These are phyloP conservation scores for Aquilaria malaccensis DNA, from an alignment of 345 rosid genomes.

Conservation along the genomic window DNA sequence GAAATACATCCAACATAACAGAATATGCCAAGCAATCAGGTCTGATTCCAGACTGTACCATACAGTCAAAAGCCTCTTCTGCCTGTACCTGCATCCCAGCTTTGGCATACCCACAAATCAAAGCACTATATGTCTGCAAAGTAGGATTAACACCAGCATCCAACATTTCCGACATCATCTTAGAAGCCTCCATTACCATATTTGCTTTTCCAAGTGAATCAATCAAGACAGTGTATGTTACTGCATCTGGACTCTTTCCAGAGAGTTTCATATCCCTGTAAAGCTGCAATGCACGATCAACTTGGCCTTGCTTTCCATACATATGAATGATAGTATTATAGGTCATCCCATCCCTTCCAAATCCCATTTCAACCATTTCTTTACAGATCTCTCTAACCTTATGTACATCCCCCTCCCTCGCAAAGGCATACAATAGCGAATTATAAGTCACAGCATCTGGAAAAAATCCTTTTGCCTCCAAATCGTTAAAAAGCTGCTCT, in stretches of 20 bases:
- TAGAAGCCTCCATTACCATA: constrained; percentile 63
- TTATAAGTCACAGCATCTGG: constrained; percentile 91
- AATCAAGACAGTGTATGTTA: constrained; percentile 86
- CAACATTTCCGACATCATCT: constrained; percentile 89
- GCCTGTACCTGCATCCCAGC: constrained; percentile 79
- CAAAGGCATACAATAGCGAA: constrained; percentile 92
- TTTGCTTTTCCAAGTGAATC: constrained; percentile 89
- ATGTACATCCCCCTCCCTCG: constrained; percentile 69
- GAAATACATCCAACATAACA: constrained; percentile 74
- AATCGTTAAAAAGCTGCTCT: constrained; percentile 58
- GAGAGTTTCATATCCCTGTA: constrained; percentile 77
- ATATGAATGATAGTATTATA: constrained; percentile 90
- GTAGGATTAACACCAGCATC: constrained; percentile 76
- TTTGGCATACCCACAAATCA: constrained; percentile 93
- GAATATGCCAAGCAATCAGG: constrained; percentile 85
- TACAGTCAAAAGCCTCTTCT: constrained; percentile 66
- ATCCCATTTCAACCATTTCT: constrained; percentile 74
- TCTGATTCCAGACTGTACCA: constrained; percentile 68
- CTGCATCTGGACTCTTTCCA: constrained; percentile 70
- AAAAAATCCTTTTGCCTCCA: constrained; percentile 67
- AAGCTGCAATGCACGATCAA: constrained; percentile 65
- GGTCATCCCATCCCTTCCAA: constrained; percentile 81
- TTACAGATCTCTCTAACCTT: constrained; percentile 67
- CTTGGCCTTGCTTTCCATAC: constrained; percentile 88
- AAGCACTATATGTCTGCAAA: constrained; percentile 84